Base-by-base conservation (phyloP, 1,139 yeast species). In the Scheffersomyces lignicola region DNA sequence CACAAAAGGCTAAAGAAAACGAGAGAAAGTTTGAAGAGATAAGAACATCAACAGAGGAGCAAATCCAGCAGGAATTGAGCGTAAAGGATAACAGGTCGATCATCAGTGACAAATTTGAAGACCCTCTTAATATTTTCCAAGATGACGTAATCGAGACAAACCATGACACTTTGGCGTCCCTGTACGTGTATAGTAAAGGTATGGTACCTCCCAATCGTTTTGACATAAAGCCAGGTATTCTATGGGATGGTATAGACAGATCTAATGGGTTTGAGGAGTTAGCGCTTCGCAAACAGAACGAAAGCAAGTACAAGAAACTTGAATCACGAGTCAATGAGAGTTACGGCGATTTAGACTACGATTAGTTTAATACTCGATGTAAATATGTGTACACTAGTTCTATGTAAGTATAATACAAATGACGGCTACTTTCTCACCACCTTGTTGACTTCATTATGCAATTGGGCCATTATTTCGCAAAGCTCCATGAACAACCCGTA, bases 191-290 rank as follows among this genome's bases (percentile, higher is more conserved):
- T 17, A 81, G 71, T 43, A 64, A 69, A 13, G 79, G 85, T 0
- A 48, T 69, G 0, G 76, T 61, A 37, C 78, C 87, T 0, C 76
- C 76, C 17, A 90, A 90, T 52, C 59, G 97, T 42, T 90, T 87
- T 58, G 74, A 74, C 3, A 81, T 90, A 13, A 62, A 64, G 5
- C 95, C 97, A 0, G 97, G 97, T 0, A 67, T 69, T 45, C 66
- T 87, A 38, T 90, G 97, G 97, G 97, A 90, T 55, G 97, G 97
- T 0, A 81, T 89, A 1, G 94, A 88, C 57, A 65, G 97, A 40
- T 78, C 95, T 0, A 90, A 83, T 53, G 97, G 97, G n/a, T 90
- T 85, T 58, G 97, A 90, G 53, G 65, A 64, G 33, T 64, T 72
- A 41, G 73, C 85, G 69, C 69, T 86, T 51, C 65, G 73, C 25